Percentiles rank a stretch among this genome's conserved stretches.
These are phyloP conservation scores for Arabidopsis suecica DNA, from an alignment of 345 rosid genomes.

Conservation along the genomic window DNA sequence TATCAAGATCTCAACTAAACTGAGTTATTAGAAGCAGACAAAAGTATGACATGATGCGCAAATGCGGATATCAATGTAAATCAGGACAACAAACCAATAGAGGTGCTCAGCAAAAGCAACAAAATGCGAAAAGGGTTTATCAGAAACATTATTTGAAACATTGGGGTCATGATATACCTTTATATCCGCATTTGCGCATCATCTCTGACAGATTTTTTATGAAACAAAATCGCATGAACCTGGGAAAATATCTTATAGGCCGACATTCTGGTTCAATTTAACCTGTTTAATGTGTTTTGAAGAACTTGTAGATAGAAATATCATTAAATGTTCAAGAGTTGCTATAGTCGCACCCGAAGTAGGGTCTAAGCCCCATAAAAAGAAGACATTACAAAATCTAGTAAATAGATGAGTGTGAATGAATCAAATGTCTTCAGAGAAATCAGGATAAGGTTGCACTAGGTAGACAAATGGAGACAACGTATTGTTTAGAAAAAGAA, in stretches of 20 bases:
- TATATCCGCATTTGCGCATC: constrained; percentile 51
- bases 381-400: not conserved
- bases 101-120: not conserved
- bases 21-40: constrained; percentile 19
- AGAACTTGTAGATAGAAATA: not conserved
- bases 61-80: constrained; percentile 1
- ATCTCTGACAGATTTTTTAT: constrained; percentile 43
- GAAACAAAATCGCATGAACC: not conserved
- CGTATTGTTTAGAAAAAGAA: not conserved
- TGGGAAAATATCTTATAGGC: not conserved
- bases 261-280: not conserved
- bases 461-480: constrained; percentile 3
- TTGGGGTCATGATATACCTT: constrained; percentile 46
- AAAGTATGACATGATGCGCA: constrained; percentile 10
- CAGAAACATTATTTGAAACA: constrained; percentile 2
- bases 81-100: constrained; percentile 19
- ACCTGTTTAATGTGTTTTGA: not conserved
- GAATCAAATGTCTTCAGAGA: not conserved
- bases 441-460: not conserved
- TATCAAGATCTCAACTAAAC: constrained; percentile 13
- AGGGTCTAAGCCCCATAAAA: not conserved
- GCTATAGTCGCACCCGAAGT: not conserved
- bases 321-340: not conserved
- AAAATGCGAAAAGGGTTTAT: not conserved
- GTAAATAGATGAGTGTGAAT: not conserved